Evolutionary conservation across 23 red algal species (phyloP), one percentile per base, ranked within the genome.

Genomic region (Gracilaria gracilis): DNA sequence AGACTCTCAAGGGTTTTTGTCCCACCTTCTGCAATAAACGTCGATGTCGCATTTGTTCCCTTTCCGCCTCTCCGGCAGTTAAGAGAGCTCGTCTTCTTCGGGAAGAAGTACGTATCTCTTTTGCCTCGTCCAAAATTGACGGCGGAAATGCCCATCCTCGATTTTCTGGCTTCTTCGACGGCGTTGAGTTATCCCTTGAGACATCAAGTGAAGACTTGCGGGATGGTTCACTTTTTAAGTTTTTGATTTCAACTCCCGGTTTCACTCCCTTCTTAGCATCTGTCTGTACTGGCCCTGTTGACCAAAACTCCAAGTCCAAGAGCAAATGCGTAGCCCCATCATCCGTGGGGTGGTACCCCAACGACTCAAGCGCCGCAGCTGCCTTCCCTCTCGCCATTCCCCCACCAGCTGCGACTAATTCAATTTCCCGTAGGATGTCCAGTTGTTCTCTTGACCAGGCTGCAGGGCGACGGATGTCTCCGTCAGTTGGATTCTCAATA

Each of bases 371-470:
- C 5, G 82, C 81, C 7, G 91, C 59, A 2, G 81, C 67, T 21
- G 81, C 91, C 57, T 47, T 80, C 37, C 81, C 82, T 28, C 70
- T 70, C 4, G 91, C 59, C 5, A 37, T 27, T 6, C 77, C 61
- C 16, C 80, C 80, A 55, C 81, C 71, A 3, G 82, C 82, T 13
- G 91, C 91, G 25, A 75, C 44, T 14, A 93, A 40, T 71, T 93
- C 91, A 50, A 93, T 77, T 64, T 84, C 81, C 13, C 81, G 44
- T n/a, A 93, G 50, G 37, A 93, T 85, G 17, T 93, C 81, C 6
- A 93, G 91, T 37, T 93, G 91, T 80, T 93, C 78, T 27, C 81
- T 25, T 47, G 73, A 86, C 91, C 91, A 93, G 17, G 65, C 69
- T 19, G 46, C 15, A 2, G 69, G 49, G 33, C 91, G 69, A 61